phyloP scores from a whole-genome alignment of 768 basidiomycete genomes.

The Filobasidium wieringae region DNA sequence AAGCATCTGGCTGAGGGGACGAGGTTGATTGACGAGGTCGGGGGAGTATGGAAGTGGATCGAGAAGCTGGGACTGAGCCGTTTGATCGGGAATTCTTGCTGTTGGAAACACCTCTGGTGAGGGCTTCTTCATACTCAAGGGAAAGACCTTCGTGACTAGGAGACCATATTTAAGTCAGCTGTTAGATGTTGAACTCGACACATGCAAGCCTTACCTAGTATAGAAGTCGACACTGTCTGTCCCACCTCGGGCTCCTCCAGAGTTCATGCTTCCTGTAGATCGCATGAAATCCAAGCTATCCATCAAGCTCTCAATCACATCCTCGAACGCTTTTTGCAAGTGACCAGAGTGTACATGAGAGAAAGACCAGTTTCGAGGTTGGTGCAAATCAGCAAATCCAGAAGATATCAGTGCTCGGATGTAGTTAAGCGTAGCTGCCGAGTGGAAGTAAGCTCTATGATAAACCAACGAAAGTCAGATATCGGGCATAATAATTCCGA shows the following conservation, averaged over 20 bases:
- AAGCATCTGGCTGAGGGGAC: neutral
- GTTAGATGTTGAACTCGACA: too few relatives aligned
- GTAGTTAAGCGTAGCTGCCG: slow-evolving; percentile 83
- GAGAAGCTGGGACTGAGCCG: neutral
- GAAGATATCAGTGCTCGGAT: slow-evolving; percentile 76
- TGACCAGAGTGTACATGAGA: slow-evolving; percentile 75
- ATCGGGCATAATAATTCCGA: neutral
- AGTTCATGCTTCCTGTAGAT: slow-evolving; percentile 53
- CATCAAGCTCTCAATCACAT: slow-evolving; percentile 66
- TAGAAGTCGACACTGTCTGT: slow-evolving; percentile 85
- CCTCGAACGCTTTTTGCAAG: slow-evolving; percentile 62
- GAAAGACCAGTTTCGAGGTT: slow-evolving; percentile 84
- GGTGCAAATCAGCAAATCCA: slow-evolving; percentile 84
- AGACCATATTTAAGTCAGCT: neutral
- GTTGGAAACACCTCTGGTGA: slow-evolving; percentile 50
- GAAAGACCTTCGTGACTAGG: slow-evolving; percentile 80
- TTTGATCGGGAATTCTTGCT: too few relatives aligned
- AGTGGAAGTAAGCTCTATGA: slow-evolving; percentile 85
- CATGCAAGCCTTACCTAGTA: too few relatives aligned
- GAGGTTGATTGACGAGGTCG: slow-evolving; percentile 29
- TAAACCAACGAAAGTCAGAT: neutral
- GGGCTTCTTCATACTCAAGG: slow-evolving; percentile 81
- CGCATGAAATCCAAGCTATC: slow-evolving; percentile 88
- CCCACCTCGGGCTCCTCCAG: slow-evolving; percentile 51
- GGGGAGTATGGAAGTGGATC: slow-evolving; percentile 10